These are phyloP conservation scores for Triticum urartu DNA, from an alignment of 176 grass and related monocot species.

Conservation along the genomic window DNA sequence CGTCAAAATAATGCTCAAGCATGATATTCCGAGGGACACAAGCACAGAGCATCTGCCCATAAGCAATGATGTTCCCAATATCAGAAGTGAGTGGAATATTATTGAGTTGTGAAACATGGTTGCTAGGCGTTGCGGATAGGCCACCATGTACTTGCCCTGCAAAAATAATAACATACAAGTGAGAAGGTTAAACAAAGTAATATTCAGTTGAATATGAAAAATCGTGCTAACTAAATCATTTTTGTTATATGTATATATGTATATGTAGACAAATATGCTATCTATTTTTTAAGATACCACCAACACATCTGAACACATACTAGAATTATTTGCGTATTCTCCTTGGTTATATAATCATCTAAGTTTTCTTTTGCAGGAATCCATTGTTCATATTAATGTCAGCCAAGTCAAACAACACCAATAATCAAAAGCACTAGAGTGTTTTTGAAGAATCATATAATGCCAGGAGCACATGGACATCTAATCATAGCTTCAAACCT, in stretches of 20 bases:
- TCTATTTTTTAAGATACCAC: neutral
- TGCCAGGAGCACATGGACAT: too few relatives aligned
- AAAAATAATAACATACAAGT: constrained; percentile 22
- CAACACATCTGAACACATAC: neutral
- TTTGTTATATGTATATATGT: neutral
- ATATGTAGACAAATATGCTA: neutral
- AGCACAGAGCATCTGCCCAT: constrained; percentile 64
- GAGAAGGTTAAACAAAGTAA: neutral
- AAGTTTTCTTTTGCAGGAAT: too few relatives aligned
- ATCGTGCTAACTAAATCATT: neutral
- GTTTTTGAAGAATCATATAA: too few relatives aligned
- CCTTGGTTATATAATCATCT: too few relatives aligned
- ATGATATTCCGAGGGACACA: constrained; percentile 72
- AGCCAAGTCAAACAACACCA: too few relatives aligned
- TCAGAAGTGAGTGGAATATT: constrained; percentile 87
- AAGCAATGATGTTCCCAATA: constrained; percentile 78
- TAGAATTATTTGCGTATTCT: neutral
- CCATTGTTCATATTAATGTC: too few relatives aligned
- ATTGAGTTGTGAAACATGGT: constrained; percentile 86
- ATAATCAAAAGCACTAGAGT: too few relatives aligned
- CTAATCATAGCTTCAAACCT: neutral
- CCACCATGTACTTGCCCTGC: constrained; percentile 95
- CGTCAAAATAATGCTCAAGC: constrained; percentile 77
- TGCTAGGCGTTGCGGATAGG: constrained; percentile 72
- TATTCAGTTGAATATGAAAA: neutral